Conservation (phyloP, 768 basidiomycete species). For the Boletales sp. region DNA sequence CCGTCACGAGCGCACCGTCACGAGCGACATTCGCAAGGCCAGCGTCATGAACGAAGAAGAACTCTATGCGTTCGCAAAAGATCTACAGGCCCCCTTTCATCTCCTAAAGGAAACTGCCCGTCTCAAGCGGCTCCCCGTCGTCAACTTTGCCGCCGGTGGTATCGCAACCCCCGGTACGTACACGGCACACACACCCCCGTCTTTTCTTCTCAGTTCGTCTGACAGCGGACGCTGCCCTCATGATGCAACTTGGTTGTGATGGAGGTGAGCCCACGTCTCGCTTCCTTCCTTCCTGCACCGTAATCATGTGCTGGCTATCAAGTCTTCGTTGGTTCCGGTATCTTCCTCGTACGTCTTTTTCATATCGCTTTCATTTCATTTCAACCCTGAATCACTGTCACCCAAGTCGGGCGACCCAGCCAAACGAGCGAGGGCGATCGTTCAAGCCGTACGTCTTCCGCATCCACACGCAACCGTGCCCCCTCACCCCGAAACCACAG, state of each 20-base stretch:
- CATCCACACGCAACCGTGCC: neutral
- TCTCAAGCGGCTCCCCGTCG: slow-evolving; percentile 88
- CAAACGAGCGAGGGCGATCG: slow-evolving; percentile 91
- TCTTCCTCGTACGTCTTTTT: slow-evolving; percentile 74
- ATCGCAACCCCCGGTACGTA: slow-evolving; percentile 81
- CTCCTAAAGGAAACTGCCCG: slow-evolving; percentile 95
- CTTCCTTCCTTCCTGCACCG: neutral
- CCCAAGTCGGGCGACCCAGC: slow-evolving; percentile 85
- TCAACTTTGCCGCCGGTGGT: slow-evolving; percentile 95
- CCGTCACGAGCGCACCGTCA: slow-evolving; percentile 82
- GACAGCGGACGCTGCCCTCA: slow-evolving; percentile 88
- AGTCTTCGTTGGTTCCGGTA: slow-evolving; percentile 98
- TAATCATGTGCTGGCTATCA: slow-evolving; percentile 5
- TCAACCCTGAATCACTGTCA: neutral
- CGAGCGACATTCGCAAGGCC: slow-evolving; percentile 79
- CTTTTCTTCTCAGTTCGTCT: neutral
- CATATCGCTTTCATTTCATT: neutral
- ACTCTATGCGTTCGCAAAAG: slow-evolving; percentile 89
- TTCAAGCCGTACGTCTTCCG: slow-evolving; percentile 73
- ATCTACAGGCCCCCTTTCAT: slow-evolving; percentile 91
- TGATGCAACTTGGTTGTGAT: slow-evolving; percentile 99
- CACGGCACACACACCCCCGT: neutral
- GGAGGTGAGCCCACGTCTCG: slow-evolving; percentile 58
- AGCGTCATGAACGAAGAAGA: slow-evolving; percentile 93
- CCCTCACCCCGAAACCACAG: slow-evolving; percentile 33